Conservation (phyloP, 2,329 filamentous ascomycete species). For the Sporothrix dimorphospora region DNA sequence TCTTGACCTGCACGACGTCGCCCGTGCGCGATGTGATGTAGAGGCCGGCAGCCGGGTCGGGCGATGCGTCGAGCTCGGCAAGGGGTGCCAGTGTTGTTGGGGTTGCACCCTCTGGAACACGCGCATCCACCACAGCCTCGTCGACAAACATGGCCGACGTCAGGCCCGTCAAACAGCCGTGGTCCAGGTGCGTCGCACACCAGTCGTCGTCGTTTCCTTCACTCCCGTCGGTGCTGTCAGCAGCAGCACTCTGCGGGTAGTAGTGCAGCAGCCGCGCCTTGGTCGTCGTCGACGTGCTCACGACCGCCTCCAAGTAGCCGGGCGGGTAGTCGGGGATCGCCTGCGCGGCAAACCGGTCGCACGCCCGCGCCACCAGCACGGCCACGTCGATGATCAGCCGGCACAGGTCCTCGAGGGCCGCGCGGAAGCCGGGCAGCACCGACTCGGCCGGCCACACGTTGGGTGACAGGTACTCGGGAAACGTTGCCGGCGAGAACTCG, state of each 20-base stretch:
- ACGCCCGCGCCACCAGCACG: slow-evolving; percentile 84
- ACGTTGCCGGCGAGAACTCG: slow-evolving; percentile 62
- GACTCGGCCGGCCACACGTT: slow-evolving; percentile 82
- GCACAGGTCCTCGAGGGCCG: slow-evolving; percentile 75
- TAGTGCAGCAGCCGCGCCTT: slow-evolving; percentile 94
- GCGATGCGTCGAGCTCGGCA: slow-evolving; percentile 72
- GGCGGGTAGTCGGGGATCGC: slow-evolving; percentile 76
- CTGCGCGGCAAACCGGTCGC: slow-evolving; percentile 79
- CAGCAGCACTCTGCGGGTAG: slow-evolving; percentile 63
- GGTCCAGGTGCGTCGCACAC: slow-evolving; percentile 90
- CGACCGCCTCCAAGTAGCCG: slow-evolving; percentile 84
- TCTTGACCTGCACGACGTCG: slow-evolving; percentile 84
- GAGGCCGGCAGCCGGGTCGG: slow-evolving; percentile 83
- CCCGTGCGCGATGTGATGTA: slow-evolving; percentile 90
- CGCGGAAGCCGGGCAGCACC: slow-evolving; percentile 74
- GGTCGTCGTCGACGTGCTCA: slow-evolving; percentile 81
- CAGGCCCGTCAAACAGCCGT: slow-evolving; percentile 90
- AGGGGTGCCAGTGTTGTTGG: slow-evolving; percentile 52
- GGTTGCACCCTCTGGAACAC: slow-evolving; percentile 37
- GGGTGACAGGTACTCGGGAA: slow-evolving; percentile 85
- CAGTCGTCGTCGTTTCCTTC: slow-evolving; percentile 71
- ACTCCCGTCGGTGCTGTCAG: neutral
- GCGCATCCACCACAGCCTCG: slow-evolving; percentile 54
- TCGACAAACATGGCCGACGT: slow-evolving; percentile 97
- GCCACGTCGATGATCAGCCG: slow-evolving; percentile 86